phyloP scores from a whole-genome alignment of 345 rosid genomes.

The thale cress (Arabidopsis thaliana) region DNA sequence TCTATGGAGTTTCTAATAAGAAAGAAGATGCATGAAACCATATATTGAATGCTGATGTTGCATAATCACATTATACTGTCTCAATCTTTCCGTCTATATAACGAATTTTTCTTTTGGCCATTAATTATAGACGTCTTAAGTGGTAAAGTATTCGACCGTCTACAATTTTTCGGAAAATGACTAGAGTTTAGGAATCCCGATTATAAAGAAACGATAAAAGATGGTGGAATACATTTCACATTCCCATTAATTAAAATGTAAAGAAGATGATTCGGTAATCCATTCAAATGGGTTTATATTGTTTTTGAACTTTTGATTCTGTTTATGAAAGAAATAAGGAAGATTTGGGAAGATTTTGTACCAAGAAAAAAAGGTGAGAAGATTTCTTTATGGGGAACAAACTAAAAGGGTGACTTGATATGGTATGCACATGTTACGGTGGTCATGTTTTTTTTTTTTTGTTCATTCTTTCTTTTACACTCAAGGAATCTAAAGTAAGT shows the following conservation, averaged over 20 bases:
- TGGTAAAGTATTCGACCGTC: not conserved
- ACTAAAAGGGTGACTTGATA: constrained; percentile 46
- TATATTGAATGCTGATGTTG: not conserved
- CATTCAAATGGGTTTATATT: constrained; percentile 27
- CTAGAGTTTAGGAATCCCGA: not conserved
- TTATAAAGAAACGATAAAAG: not conserved
- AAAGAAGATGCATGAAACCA: not conserved
- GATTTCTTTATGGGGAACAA: constrained; percentile 44
- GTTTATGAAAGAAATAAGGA: constrained; percentile 44
- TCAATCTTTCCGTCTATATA: not conserved
- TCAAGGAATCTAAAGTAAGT: constrained; percentile 36
- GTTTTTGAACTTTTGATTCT: constrained; percentile 19
- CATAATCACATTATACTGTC: not conserved
- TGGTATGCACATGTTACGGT: constrained; percentile 46
- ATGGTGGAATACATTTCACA: constrained; percentile 40
- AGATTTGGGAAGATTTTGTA: constrained; percentile 48
- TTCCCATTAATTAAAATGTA: constrained; percentile 27
- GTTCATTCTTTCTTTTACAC: not conserved
- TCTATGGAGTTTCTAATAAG: constrained; percentile 10
- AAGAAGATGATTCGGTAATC: constrained; percentile 41
- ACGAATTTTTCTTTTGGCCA: not conserved
- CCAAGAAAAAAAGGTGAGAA: constrained; percentile 35
- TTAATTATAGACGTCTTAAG: not conserved
- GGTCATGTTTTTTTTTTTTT: constrained; percentile 24
- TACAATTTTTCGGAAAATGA: not conserved